A percentile compares a stretch with the other conserved stretches of the same genome.
Conservation (phyloP, 768 basidiomycete species). For the Podaxis pistillaris region DNA sequence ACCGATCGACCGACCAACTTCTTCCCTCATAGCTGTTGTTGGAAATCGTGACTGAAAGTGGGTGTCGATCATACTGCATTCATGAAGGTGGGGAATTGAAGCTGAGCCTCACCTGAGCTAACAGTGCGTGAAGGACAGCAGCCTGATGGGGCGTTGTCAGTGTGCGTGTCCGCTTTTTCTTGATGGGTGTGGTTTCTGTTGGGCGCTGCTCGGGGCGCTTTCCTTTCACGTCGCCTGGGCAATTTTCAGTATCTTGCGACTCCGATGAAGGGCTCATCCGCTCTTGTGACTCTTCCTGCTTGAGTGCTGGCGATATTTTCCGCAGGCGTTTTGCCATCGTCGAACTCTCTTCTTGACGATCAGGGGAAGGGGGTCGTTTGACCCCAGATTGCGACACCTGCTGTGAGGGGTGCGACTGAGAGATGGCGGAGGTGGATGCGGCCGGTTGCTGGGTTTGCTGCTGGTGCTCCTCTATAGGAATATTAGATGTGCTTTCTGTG, state of each 20-base stretch:
- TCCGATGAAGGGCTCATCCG: constrained; percentile 43
- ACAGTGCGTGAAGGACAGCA: constrained; percentile 79
- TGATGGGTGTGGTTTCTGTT: constrained; percentile 45
- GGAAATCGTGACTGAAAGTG: constrained; percentile 77
- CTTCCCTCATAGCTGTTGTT: constrained; percentile 83
- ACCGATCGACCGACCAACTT: constrained; percentile 85
- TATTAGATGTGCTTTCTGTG: constrained; percentile 32
- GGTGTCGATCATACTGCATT: background rate
- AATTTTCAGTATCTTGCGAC: constrained; percentile 61
- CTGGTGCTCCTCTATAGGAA: constrained; percentile 12
- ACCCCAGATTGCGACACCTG: constrained; percentile 7
- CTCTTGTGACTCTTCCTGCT: constrained; percentile 5
- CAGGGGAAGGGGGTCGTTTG: constrained; percentile 22
- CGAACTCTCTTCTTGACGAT: constrained; percentile 26
- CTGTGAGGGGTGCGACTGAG: constrained; percentile 25
- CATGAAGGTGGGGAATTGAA: background rate
- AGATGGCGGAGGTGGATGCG: constrained; percentile 22
- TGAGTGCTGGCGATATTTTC: constrained; percentile 27
- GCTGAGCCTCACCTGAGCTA: constrained; percentile 65
- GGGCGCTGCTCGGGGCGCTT: constrained; percentile 38
- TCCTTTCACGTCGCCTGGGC: constrained; percentile 46
- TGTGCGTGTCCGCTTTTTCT: constrained; percentile 82
- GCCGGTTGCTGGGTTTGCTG: background rate
- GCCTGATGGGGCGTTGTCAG: constrained; percentile 88
- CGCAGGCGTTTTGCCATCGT: constrained; percentile 46